phyloP scores from a whole-genome alignment of 2,329 filamentous ascomycete species.

The Colletotrichum eremochloae region DNA sequence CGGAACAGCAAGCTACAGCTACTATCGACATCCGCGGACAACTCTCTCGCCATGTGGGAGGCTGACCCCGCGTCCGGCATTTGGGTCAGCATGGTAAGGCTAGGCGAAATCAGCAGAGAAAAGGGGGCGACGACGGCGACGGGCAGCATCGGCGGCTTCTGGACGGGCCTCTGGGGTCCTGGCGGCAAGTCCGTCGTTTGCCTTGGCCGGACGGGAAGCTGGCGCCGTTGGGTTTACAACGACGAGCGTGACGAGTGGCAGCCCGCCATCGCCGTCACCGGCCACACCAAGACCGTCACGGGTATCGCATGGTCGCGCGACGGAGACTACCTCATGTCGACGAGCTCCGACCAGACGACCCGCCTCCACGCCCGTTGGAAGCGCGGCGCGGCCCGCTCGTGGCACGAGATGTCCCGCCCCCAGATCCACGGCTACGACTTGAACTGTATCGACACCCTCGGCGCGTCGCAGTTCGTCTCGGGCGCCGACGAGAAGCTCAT shows the following conservation, averaged over 20 bases:
- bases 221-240: conserved; percentile 85
- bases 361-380: conserved; percentile 87
- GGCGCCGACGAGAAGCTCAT: conserved; percentile 98
- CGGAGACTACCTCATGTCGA: conserved; percentile 89
- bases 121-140: conserved; percentile 98
- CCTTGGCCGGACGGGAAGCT: conserved; percentile 91
- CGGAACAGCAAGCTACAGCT: conserved; percentile 73
- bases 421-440: conserved; percentile 99
- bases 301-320: conserved; percentile 86
- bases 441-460: conserved; percentile 89
- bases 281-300: conserved; percentile 85
- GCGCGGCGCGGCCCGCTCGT: conserved; percentile 66
- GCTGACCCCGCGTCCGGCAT: conserved; percentile 86
- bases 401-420: conserved; percentile 96
- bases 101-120: conserved; percentile 93
- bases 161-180: conserved; percentile 94
- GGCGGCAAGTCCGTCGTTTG: conserved; percentile 81
- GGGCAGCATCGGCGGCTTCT: conserved; percentile 95
- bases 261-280: conserved; percentile 82
- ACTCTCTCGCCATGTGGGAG: conserved; percentile 94
- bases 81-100: conserved; percentile 87
- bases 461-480: conserved; percentile 84
- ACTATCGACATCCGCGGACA: conserved; percentile 93
- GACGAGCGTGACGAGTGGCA: conserved; percentile 76
- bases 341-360: conserved; percentile 92